phyloP scores from a whole-genome alignment of 2,329 filamentous ascomycete species.

The Penicillium glabrum region DNA sequence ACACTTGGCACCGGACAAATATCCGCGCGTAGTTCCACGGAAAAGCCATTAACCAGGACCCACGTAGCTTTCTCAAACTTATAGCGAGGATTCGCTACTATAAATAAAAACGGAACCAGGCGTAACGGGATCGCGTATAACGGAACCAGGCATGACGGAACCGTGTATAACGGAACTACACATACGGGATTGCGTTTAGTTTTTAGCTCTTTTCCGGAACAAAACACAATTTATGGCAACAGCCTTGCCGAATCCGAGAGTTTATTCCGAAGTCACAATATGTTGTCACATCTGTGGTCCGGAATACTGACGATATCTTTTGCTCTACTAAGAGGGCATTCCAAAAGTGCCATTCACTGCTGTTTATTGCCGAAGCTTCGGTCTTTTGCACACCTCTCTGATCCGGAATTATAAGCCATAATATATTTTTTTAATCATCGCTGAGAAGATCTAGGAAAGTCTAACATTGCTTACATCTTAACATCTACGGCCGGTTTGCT shows the following conservation, averaged over 20 bases:
- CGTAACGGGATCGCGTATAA: background rate
- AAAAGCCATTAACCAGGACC: too few relatives aligned
- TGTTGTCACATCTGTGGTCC: background rate
- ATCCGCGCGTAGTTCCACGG: too few relatives aligned
- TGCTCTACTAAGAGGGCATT: background rate
- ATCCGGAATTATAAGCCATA: background rate
- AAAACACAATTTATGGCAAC: too few relatives aligned
- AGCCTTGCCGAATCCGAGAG: background rate
- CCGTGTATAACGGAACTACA: background rate
- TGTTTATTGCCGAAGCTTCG: too few relatives aligned
- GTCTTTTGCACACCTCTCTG: background rate
- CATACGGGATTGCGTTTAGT: background rate
- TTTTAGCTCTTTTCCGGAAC: background rate
- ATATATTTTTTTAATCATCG: background rate
- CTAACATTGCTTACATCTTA: background rate
- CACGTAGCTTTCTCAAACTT: too few relatives aligned
- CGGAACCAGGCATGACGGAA: background rate
- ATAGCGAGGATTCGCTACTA: too few relatives aligned
- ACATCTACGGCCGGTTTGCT: background rate
- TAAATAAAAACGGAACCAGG: too few relatives aligned
- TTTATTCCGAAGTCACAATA: background rate
- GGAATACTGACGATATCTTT: background rate
- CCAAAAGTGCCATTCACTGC: too few relatives aligned
- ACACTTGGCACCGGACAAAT: too few relatives aligned
- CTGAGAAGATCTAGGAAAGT: background rate